Conservation (phyloP, 169 alveolate species). For the Toxoplasma gondii region DNA sequence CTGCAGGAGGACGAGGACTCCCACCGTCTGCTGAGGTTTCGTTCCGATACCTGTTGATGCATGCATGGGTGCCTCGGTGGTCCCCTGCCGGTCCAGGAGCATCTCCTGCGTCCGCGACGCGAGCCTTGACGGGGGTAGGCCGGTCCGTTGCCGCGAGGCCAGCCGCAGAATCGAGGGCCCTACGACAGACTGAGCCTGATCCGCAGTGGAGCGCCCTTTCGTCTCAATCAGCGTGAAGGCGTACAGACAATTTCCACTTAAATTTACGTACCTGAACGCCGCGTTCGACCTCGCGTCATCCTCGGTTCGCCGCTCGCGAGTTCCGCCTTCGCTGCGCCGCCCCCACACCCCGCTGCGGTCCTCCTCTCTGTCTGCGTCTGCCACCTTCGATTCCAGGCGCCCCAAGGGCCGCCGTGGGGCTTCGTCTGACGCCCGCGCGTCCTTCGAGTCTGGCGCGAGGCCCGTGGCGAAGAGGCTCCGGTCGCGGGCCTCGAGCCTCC, state of each 20-base stretch:
- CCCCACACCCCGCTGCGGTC: too few species aligned
- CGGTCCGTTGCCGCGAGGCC: background rate
- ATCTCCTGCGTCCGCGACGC: background rate
- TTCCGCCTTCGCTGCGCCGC: background rate
- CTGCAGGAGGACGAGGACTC: slow-evolving; percentile 43
- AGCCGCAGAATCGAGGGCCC: background rate
- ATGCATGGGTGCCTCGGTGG: background rate
- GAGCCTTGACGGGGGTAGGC: background rate
- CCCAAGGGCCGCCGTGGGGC: too few species aligned
- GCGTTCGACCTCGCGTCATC: slow-evolving; percentile 28
- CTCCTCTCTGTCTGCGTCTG: background rate
- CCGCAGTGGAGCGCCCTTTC: background rate
- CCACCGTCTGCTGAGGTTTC: slow-evolving; percentile 50
- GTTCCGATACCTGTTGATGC: background rate
- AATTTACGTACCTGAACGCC: slow-evolving; percentile 61
- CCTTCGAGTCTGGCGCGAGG: too few species aligned
- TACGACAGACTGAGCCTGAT: background rate
- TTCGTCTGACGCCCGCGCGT: too few species aligned
- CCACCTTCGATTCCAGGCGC: background rate
- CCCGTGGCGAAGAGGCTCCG: too few species aligned
- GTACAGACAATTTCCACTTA: slow-evolving; percentile 57
- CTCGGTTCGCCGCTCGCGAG: background rate
- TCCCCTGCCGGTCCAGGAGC: background rate
- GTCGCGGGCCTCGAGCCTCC: too few species aligned
- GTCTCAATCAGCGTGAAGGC: slow-evolving; percentile 58